Base-by-base conservation (phyloP, 208 protist genomes). In the Crithidia expoeki region DNA sequence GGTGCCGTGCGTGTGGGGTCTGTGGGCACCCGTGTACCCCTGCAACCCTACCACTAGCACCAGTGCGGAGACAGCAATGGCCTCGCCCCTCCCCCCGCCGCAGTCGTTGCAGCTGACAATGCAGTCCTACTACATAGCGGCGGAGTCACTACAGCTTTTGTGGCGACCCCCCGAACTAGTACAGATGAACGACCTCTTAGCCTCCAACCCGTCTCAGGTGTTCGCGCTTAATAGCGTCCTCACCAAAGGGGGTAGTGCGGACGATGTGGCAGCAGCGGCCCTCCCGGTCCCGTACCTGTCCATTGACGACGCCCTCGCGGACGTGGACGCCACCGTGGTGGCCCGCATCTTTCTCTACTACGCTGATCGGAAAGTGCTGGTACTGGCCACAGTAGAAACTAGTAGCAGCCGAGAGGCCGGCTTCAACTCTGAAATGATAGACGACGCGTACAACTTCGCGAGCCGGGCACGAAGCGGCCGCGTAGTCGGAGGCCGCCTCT, bases 341-440 rank as follows among this genome's bases (percentile, higher is more conserved):
- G 67, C 70, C 1, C 79, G 71, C n/a, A 66, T 84, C 38, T 80
- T 84, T 42, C 70, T 84, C 23, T 84, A 74, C 51, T 84, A 84
- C 52, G 79, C 72, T 4, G 79, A 80, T 56, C 74, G 74, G 62
- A 75, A 78, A 21, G 74, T 84, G 55, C 50, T 84, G 12, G 70
- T 78, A 36, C 61, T 84, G 34, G 74, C 72, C 27, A 84, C 79
- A 7, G 74, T 84, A 16, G 74, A 69, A 40, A 74, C 67, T 16
- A 46, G 50, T 63, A 64, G 62, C 62, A 51, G 63, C 50, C 7
- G 57, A 17, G 36, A 46, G 44, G 49, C 40, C 66, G 47, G 60
- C 52, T 50, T 57, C 65, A 40, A 44, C 40, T 9, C 38, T 4
- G 40, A 61, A 36, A 23, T 66, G 27, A 59, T 67, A 42, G 57